A percentile compares a stretch with the other conserved stretches of the same genome.
These are phyloP conservation scores for Apiospora saccharicola DNA, from an alignment of 2,329 filamentous ascomycete species.

Conservation along the genomic window DNA sequence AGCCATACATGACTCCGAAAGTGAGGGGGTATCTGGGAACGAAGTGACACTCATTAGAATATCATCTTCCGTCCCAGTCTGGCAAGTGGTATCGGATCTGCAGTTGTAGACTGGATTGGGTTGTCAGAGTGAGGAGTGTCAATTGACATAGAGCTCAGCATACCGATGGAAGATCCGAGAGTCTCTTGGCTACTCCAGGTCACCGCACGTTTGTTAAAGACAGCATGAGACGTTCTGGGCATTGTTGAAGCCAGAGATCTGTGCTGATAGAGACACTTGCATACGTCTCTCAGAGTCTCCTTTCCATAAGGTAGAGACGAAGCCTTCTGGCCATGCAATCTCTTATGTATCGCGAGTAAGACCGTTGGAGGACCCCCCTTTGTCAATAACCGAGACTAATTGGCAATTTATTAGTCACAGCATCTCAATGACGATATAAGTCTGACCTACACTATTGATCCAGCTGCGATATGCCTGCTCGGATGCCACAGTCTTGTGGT, in stretches of 20 bases:
- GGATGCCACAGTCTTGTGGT: no score
- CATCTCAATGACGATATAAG: no score
- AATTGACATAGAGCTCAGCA: no score
- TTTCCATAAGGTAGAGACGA: not conserved
- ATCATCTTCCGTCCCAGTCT: not conserved
- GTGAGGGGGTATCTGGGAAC: not conserved
- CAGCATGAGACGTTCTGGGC: not conserved
- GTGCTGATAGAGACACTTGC: not conserved
- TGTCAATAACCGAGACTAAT: not conserved
- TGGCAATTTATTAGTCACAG: no score
- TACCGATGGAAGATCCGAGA: not conserved
- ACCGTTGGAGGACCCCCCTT: not conserved
- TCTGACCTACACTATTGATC: no score
- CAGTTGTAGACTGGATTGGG: no score
- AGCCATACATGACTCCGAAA: not conserved
- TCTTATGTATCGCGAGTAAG: not conserved
- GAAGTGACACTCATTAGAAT: not conserved
- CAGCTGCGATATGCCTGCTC: no score
- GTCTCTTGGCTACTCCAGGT: not conserved
- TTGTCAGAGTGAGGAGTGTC: no score
- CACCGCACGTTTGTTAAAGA: not conserved
- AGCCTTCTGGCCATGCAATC: accelerated
- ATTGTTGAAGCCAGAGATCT: not conserved
- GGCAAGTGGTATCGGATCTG: not conserved
- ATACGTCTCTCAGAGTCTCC: not conserved